Percentiles rank a stretch among this genome's conserved stretches.
These are phyloP conservation scores for Vicia faba DNA, from an alignment of 306 rosid species.

Conservation along the genomic window DNA sequence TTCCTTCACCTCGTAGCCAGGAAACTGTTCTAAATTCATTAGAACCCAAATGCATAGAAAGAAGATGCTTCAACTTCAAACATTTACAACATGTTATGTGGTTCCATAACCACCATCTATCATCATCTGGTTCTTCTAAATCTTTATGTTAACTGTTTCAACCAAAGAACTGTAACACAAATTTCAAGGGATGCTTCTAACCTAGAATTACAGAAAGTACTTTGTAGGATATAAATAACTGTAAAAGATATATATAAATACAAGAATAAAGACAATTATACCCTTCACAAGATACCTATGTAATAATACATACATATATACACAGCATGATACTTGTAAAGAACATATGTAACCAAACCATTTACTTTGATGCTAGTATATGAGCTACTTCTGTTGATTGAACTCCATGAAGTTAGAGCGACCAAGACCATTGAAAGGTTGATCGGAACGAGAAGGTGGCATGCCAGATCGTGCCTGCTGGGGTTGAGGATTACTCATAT, in stretches of 20 bases:
- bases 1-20: not conserved
- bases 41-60: not conserved
- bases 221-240: not conserved
- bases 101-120: constrained; percentile 31
- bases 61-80: constrained; percentile 1
- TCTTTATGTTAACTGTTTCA: constrained; percentile 35
- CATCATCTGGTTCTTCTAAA: constrained; percentile 33
- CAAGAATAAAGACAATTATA: constrained; percentile 25
- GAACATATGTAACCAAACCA: constrained; percentile 36
- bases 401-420: constrained; percentile 58
- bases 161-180: constrained; percentile 25
- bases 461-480: constrained; percentile 59
- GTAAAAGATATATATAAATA: constrained; percentile 27
- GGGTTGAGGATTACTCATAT: constrained; percentile 42
- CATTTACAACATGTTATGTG: constrained; percentile 13
- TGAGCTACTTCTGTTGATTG: constrained; percentile 49
- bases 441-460: constrained; percentile 47
- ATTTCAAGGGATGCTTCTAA: constrained; percentile 31
- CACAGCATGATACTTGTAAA: constrained; percentile 56
- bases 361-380: constrained; percentile 33
- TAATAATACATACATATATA: constrained; percentile 43
- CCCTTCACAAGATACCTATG: constrained; percentile 42
- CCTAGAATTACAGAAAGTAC: constrained; percentile 33
- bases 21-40: not conserved
- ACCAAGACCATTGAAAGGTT: constrained; percentile 46